These are phyloP conservation scores for Pholiota molesta DNA, from an alignment of 768 basidiomycete genomes.

Conservation along the genomic window DNA sequence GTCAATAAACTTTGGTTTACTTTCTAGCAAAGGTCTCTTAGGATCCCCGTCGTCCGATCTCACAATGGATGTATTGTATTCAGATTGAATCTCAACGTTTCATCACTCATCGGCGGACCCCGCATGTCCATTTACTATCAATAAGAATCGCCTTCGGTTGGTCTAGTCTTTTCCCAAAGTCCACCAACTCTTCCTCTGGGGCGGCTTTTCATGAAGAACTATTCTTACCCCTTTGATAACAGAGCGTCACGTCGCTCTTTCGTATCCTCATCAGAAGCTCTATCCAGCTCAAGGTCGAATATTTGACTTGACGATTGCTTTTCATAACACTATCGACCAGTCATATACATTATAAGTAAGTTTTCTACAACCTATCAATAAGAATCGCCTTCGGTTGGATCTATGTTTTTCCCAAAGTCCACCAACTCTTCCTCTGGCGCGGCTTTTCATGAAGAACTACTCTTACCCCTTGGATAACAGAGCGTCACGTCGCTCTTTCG, in stretches of 20 bases:
- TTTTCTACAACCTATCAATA: too few relatives aligned
- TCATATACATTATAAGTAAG: too few relatives aligned
- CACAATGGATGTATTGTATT: not conserved
- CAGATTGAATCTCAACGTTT: too few relatives aligned
- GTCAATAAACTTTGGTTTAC: too few relatives aligned
- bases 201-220: not conserved
- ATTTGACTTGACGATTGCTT: not conserved
- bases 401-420: too few relatives aligned
- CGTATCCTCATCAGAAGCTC: not conserved
- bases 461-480: not conserved
- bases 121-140: too few relatives aligned
- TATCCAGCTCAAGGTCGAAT: conserved; percentile 6
- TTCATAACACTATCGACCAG: not conserved
- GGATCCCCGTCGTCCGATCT: not conserved
- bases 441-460: too few relatives aligned
- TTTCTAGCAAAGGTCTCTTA: too few relatives aligned
- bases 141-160: conserved; percentile 1
- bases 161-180: conserved; percentile 1
- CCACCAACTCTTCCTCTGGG: not conserved
- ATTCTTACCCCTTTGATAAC: not conserved
- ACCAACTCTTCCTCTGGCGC: too few relatives aligned
- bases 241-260: not conserved
- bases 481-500: not conserved
- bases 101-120: too few relatives aligned
- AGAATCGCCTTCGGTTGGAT: too few relatives aligned